Evolutionary conservation across 148 eudicot species (phyloP).

Genomic region (Persicaria tinctoria): DNA sequence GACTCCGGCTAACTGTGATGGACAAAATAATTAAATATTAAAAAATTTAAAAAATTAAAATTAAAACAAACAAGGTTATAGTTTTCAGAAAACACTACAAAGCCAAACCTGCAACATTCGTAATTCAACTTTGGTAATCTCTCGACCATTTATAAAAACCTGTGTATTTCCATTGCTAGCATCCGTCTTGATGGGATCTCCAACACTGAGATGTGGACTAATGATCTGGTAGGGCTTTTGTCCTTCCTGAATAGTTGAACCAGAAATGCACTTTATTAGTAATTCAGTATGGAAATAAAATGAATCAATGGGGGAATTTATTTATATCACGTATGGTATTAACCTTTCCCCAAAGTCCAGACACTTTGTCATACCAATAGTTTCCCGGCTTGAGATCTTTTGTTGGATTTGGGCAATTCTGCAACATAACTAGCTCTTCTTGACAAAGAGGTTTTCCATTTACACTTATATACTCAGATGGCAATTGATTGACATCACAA

Average conservation of each 20-base stretch:
- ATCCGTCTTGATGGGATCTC: slow-evolving; percentile 72
- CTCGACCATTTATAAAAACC: slow-evolving; percentile 93
- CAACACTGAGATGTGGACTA: slow-evolving; percentile 83
- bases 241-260: slow-evolving; percentile 62
- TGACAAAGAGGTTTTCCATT: slow-evolving; percentile 82
- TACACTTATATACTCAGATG: slow-evolving; percentile 72
- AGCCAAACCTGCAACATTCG: slow-evolving; percentile 83
- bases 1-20: slow-evolving; percentile 85
- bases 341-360: slow-evolving; percentile 99
- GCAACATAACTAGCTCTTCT: slow-evolving; percentile 71
- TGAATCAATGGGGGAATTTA: neutral
- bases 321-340: slow-evolving; percentile 11
- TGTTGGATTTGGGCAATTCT: slow-evolving; percentile 75
- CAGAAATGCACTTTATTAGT: slow-evolving; percentile 5
- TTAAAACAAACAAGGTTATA: neutral
- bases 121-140: slow-evolving; percentile 89
- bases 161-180: slow-evolving; percentile 93
- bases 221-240: slow-evolving; percentile 86
- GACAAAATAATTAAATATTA: slow-evolving; percentile 8
- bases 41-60: neutral
- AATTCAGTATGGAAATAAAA: slow-evolving; percentile 4
- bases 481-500: slow-evolving; percentile 85
- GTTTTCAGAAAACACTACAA: slow-evolving; percentile 9
- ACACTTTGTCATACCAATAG: slow-evolving; percentile 98
- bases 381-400: slow-evolving; percentile 88